Evolutionary conservation across 2,329 filamentous ascomycete species (phyloP), one percentile per base, ranked within the genome.

Genomic region (Chaetomium globosum): DNA sequence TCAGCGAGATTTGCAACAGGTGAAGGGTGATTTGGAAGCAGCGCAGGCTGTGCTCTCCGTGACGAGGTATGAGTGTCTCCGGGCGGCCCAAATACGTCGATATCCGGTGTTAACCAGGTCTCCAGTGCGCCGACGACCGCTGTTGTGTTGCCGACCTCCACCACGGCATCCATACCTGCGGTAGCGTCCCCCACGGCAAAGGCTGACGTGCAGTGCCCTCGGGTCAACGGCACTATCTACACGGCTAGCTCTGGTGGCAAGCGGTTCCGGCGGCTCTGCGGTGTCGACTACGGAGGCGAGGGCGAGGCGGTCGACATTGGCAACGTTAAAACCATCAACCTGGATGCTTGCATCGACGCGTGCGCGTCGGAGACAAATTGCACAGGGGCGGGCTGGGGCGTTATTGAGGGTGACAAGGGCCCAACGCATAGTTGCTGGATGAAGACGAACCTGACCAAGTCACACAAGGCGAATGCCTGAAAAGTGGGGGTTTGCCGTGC

Each of bases 401-500:
- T 77, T 57, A 73, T 81, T 9, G 67, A 75, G 0, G 77, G 78
- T n/a, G 80, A 80, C 53, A 65, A 73, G 12, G 76, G 76, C 1
- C 21, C 62, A 16, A 73, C 77, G 61, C 79, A 80, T 60, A 73
- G 74, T 5, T 83, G 81, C 69, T 83, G 77, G 76, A 67, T 82
- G 62, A 82, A 82, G 71, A 73, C 73, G 7, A 71, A 75, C 39
- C 65, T 83, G 65, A 70, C 60, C 7, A 66, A 64, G 43, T 46
- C 74, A 3, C 76, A 77, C 53, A 65, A 69, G 10, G 74, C 76
- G 2, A 74, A 74, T 76, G 39, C 54, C 68, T 3, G 76, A n/a
- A n/a, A n/a, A 75, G 1, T 82, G 80, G 80, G 76, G 77, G 6
- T 82, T 82, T 75, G 79, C 79, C 4, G 70, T 80, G 21, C 70